Base-by-base conservation (phyloP, 106 monocot species). In the Platanthera guangdongensis region DNA sequence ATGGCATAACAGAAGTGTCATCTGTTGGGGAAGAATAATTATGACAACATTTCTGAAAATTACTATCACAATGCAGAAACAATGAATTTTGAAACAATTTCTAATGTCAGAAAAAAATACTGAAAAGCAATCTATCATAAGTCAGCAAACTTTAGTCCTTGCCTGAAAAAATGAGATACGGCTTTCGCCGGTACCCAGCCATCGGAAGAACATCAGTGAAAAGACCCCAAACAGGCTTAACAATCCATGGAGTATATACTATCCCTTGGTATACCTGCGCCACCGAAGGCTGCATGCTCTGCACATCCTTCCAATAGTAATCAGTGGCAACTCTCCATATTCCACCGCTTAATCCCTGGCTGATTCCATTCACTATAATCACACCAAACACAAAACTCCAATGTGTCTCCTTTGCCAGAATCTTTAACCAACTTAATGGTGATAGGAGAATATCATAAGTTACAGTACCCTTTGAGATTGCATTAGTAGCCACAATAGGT, bases 261-360 rank as follows among this genome's bases (percentile, higher is more conserved):
- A 95, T 86, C 64, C 95, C 95, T 30, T 84, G 87, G 75, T 92
- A 92, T 45, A 89, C 81, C 83, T 92, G 95, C 15, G 89, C 82
- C 55, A 72, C 87, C 9, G 89, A 92, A 2, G 95, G 91, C 84
- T 84, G 84, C 59, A 92, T 83, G 81, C 55, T 82, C 78, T 92
- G 92, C 22, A 92, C 89, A 74, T 95, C 95, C 72, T 95, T 95
- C 95, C 95, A 95, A 79, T 95, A 95, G 79, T 87, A 92, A 70
- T 95, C 95, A 11, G 86, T 68, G 10, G 89, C 80, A 5, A 95
- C 89, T 4, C 82, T 73, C 62, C 71, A 72, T 3, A 88, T 57
- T 49, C 83, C 77, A 4, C 92, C 87, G 8, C 89, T 92, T 5
- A 95, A 47, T 11, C 95, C 95, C 73, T 95, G 95, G 79, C 86